phyloP scores from a whole-genome alignment of 1,284 basidiomycete genomes.

The Boletus nobilissimus region DNA sequence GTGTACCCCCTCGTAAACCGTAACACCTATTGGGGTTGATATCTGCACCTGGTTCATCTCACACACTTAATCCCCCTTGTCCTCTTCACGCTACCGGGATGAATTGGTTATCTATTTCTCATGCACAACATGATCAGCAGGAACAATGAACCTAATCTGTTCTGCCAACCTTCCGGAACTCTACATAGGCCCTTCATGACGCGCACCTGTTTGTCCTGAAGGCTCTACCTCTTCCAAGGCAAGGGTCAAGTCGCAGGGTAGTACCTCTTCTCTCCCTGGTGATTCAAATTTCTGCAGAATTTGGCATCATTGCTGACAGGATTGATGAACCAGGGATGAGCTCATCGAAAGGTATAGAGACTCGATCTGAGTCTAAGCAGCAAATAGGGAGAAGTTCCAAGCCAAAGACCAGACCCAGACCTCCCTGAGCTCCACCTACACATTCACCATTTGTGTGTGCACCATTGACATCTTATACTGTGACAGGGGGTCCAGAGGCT shows the following conservation, averaged over 20 bases:
- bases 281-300: background rate
- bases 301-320: conserved; percentile 10
- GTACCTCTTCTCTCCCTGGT: conserved; percentile 27
- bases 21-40: conserved; percentile 41
- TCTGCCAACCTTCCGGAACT: conserved; percentile 48
- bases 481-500: background rate
- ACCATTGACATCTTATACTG: conserved; percentile 34
- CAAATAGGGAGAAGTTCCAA: conserved; percentile 16
- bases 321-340: conserved; percentile 16
- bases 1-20: too few species aligned
- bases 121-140: conserved; percentile 12
- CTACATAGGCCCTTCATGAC: conserved; percentile 48
- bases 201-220: conserved; percentile 45
- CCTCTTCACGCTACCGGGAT: conserved; percentile 17
- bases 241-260: conserved; percentile 9
- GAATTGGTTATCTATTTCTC: conserved; percentile 26
- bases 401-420: conserved; percentile 30
- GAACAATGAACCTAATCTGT: conserved; percentile 41
- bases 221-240: conserved; percentile 42
- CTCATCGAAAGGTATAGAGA: conserved; percentile 1
- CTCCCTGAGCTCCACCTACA: conserved; percentile 24
- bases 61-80: conserved; percentile 24
- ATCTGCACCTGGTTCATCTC: conserved; percentile 21
- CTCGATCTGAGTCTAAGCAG: conserved; percentile 6
- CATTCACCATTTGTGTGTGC: conserved; percentile 41